Evolutionary conservation across 768 basidiomycete genomes (phyloP).

Genomic region (Suillus subaureus): DNA sequence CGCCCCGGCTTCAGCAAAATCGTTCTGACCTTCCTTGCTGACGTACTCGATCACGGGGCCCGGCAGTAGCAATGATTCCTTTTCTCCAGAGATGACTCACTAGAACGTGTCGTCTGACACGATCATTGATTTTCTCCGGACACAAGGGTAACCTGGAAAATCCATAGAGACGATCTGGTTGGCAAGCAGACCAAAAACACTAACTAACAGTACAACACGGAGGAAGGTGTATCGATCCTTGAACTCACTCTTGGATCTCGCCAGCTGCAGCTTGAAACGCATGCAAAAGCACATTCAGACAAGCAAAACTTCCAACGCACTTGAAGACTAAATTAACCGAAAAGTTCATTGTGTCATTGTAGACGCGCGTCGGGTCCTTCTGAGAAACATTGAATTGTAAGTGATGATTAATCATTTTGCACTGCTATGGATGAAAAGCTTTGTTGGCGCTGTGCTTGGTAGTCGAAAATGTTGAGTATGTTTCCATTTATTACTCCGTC

Average conservation of each 20-base stretch:
- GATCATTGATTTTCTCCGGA: background rate
- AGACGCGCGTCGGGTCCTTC: background rate
- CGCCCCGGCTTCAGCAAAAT: too few relatives aligned
- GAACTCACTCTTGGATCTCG: background rate
- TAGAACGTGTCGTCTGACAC: background rate
- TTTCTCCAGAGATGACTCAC: background rate
- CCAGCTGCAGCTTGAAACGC: background rate
- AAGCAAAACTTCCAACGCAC: too few relatives aligned
- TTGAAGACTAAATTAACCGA: too few relatives aligned
- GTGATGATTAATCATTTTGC: background rate
- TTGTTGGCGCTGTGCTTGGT: background rate
- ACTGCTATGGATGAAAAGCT: background rate
- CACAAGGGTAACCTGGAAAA: background rate
- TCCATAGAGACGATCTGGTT: background rate
- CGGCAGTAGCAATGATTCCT: background rate
- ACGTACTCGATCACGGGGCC: background rate
- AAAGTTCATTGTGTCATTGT: too few relatives aligned
- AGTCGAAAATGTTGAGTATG: background rate
- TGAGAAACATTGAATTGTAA: background rate
- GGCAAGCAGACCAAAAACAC: background rate
- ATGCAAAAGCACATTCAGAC: background rate
- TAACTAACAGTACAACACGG: background rate
- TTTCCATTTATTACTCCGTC: background rate
- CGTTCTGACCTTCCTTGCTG: too few relatives aligned
- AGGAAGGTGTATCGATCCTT: background rate